Evolutionary conservation across 2,329 filamentous ascomycete species (phyloP), one percentile per base, ranked within the genome.

Genomic region (Cladosporium sp.): DNA sequence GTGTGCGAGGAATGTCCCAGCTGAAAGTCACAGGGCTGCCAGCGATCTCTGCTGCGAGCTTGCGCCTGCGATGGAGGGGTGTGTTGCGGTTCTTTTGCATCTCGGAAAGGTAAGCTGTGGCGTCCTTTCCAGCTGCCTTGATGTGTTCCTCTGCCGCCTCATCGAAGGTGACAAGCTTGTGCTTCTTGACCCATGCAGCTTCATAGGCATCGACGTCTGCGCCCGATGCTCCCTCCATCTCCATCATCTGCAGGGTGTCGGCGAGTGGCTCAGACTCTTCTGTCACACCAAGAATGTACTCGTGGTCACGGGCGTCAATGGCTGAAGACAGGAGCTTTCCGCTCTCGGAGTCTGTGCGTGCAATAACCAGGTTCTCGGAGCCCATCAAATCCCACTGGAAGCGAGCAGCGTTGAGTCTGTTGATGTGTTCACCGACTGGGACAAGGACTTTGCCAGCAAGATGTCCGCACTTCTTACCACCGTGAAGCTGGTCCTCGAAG

Each of bases 331-430:
- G 84, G 25, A 99, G 85, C 76, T 89, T 93, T 54, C 94, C 95
- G 68, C 92, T 96, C 79, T 98, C 95, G 0, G 93, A 96, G 78
- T 99, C 95, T 1, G 95, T 98, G 65, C 95, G 89, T 2, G 95
- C 95, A 75, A 99, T 95, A 49, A 98, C 88, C 4, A 98, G 85
- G 77, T 96, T 98, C 81, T 99, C 95, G 61, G 88, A 89, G 56
- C 94, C 95, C 94, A 99, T 98, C 72, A 97, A 85, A 74, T 99
- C 95, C 94, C 94, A 99, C 76, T 99, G 95, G 81, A 97, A 97
- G 66, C 95, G 89, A 3, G 94, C 89, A 1, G 95, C 93, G 23
- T 93, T 89, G 5, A 99, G 87, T 30, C 95, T 89, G 81, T 97
- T 97, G 83, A 98, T 96, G 81, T 99, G 95, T 77, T 98, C 95